Percentiles rank a stretch among this genome's conserved stretches.
phyloP scores from a whole-genome alignment of 805 yeast species.

The Pichia insulana region DNA sequence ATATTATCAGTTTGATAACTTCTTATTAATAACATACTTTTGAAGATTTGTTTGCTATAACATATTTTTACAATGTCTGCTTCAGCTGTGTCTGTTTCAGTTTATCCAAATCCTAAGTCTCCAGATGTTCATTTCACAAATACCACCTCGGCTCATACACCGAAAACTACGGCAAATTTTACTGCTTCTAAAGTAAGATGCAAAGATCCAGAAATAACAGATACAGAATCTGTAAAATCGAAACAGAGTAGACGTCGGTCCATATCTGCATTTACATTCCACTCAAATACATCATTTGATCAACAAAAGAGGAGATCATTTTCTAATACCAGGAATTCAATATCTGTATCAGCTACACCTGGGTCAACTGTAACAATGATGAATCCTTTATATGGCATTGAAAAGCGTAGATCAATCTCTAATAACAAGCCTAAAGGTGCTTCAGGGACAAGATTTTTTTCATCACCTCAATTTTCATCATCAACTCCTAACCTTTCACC shows the following conservation, averaged over 20 bases:
- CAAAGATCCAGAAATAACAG: neutral
- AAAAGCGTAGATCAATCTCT: neutral
- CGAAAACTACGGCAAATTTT: no score
- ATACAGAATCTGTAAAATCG: neutral
- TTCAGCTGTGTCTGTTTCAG: no score
- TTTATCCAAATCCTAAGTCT: no score
- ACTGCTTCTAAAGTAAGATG: no score
- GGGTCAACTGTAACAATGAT: neutral
- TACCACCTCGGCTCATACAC: no score
- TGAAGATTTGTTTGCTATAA: no score
- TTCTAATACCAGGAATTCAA: slow-evolving; percentile 3
- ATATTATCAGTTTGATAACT: no score
- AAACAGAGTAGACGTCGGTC: slow-evolving; percentile 7
- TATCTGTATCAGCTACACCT: neutral
- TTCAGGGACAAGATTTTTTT: slow-evolving; percentile 5
- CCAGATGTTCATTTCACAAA: no score
- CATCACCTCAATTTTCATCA: slow-evolving; percentile 8
- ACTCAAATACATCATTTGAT: slow-evolving; percentile 5
- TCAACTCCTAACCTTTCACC: slow-evolving; percentile 8
- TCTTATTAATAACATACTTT: no score
- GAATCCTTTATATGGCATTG: neutral
- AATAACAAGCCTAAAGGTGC: neutral
- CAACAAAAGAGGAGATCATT: slow-evolving; percentile 6
- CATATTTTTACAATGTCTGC: no score
- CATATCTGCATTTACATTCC: slow-evolving; percentile 3